These are phyloP conservation scores for Abortiporus biennis DNA, from an alignment of 1,284 basidiomycete species.

Conservation along the genomic window DNA sequence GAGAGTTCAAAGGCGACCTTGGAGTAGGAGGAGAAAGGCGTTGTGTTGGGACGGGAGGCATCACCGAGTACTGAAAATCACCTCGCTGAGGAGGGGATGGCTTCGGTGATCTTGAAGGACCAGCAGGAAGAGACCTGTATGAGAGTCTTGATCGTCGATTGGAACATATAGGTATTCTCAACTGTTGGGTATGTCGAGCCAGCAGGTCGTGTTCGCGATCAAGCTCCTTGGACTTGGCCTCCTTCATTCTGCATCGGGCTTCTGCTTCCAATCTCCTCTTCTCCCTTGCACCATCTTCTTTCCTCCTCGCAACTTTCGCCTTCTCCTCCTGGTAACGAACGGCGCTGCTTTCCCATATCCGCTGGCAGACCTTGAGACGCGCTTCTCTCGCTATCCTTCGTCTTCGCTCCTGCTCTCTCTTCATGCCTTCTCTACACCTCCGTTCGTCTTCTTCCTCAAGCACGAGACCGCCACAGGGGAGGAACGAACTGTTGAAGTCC, in stretches of 20 bases:
- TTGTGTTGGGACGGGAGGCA: constrained; percentile 7
- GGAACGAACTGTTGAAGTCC: constrained; percentile 56
- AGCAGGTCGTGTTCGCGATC: not conserved
- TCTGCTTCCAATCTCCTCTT: constrained; percentile 22
- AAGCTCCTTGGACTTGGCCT: constrained; percentile 16
- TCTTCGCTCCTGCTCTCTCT: constrained; percentile 32
- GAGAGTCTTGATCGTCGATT: constrained; percentile 21
- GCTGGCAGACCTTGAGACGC: constrained; percentile 39
- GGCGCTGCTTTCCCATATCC: constrained; percentile 47
- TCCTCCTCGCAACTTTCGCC: constrained; percentile 27
- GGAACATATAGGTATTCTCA: constrained; percentile 17
- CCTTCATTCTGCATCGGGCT: constrained; percentile 25
- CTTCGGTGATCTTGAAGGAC: not conserved
- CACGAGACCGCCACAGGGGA: constrained; percentile 45
- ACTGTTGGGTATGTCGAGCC: constrained; percentile 12
- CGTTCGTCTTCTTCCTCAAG: constrained; percentile 42
- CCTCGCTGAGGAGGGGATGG: constrained; percentile 12
- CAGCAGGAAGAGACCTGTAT: constrained; percentile 20
- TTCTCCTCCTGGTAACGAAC: constrained; percentile 36
- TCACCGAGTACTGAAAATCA: constrained; percentile 7
- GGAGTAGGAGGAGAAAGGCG: constrained; percentile 13
- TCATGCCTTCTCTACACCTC: constrained; percentile 17
- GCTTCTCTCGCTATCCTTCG: constrained; percentile 33
- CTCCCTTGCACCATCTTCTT: constrained; percentile 29
- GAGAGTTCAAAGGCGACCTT: constrained; percentile 16